Evolutionary conservation across 257 asterid genomes (phyloP), one percentile per base, ranked within the genome.

Genomic region (Forsythia viridissima): DNA sequence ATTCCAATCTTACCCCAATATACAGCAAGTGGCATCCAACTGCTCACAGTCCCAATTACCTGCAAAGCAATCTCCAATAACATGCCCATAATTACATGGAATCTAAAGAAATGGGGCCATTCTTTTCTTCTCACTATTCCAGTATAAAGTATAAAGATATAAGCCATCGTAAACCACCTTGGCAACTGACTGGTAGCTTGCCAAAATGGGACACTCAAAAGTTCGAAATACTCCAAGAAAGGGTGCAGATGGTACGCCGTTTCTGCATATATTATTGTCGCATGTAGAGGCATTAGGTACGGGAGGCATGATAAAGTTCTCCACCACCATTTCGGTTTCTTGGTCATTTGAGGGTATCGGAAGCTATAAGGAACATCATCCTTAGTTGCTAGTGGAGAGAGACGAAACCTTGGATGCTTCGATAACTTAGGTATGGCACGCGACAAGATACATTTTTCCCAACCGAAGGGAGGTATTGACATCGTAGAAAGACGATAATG

Each of bases 101-200:
- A 94, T 78, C 98, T 81, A 73, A 94, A 93, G 86, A 89, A 94
- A 83, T 94, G 97, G 3, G 97, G 98, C 97, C 97, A 94, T 77
- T 93, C 97, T 70, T 94, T 94, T 73, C 93, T 85, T 85, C 98
- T 94, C 71, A 94, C 98, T 0, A 94, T 72, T 65, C 96, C 96
- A 24, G 90, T 92, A 83, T 90, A 94, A 36, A 95, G 94, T 66
- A 90, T 83, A 39, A 91, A 89, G 87, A 93, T 88, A 71, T 94
- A 94, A 4, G 97, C 98, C 90, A 91, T 90, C 24, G 90, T 83
- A 81, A 88, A 94, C 99, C 98, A 93, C 71, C 92, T 79, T 0
- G 99, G 98, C 15, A 93, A 63, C 68, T 89, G 91, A 76, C 91
- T 92, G 42, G 91, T n/a, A 0, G 93, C 81, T 70, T 85, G 80